These are phyloP conservation scores for Pseudogymnoascus sp. DNA, from an alignment of 2,329 filamentous ascomycete genomes.

Conservation along the genomic window DNA sequence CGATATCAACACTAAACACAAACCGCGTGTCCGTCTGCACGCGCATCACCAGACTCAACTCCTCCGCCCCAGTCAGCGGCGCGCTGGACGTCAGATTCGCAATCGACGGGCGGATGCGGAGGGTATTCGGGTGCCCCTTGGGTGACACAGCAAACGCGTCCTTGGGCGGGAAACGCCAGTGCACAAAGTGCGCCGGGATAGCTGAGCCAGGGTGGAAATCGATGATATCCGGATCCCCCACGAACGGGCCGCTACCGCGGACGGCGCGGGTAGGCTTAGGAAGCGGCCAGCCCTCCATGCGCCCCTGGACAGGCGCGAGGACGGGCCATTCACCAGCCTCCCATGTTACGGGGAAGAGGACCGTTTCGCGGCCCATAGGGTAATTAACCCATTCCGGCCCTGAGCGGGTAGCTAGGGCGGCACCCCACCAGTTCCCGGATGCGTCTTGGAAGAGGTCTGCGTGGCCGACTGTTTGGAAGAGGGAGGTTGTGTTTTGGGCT, in stretches of 20 bases:
- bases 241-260: slow-evolving; percentile 35
- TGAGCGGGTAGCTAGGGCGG: slow-evolving; percentile 38
- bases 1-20: slow-evolving; percentile 36
- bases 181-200: slow-evolving; percentile 46
- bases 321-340: slow-evolving; percentile 40
- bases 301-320: slow-evolving; percentile 34
- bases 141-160: slow-evolving; percentile 40
- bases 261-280: slow-evolving; percentile 28
- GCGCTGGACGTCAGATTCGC: slow-evolving; percentile 47
- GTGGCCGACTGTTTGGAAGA: slow-evolving; percentile 47
- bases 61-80: slow-evolving; percentile 37
- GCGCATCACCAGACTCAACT: slow-evolving; percentile 45
- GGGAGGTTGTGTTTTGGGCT: slow-evolving; percentile 29
- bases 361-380: slow-evolving; percentile 47
- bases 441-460: slow-evolving; percentile 47
- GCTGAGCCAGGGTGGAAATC: slow-evolving; percentile 36
- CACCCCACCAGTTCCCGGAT: slow-evolving; percentile 41
- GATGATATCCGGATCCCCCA: slow-evolving; percentile 35
- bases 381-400: slow-evolving; percentile 35
- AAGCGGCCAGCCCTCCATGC: slow-evolving; percentile 35
- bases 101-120: slow-evolving; percentile 40
- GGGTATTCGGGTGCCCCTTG: slow-evolving; percentile 32
- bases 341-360: slow-evolving; percentile 43
- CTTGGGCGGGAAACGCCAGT: slow-evolving; percentile 45
- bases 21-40: slow-evolving; percentile 49